phyloP scores from a whole-genome alignment of 176 grass and related monocot species.

The Hyparrhenia diplandra region DNA sequence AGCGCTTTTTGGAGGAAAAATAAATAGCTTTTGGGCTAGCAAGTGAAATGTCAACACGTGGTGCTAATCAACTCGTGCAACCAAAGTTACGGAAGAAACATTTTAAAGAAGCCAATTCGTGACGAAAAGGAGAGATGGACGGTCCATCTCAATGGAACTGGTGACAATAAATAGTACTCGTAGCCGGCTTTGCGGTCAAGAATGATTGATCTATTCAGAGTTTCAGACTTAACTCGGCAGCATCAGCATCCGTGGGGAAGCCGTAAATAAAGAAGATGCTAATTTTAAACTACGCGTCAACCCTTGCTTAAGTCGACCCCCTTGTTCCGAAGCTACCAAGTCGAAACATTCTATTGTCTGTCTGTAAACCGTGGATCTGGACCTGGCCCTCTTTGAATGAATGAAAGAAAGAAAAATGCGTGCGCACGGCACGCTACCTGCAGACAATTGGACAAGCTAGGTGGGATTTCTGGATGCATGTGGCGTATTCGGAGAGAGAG shows the following conservation, averaged over 20 bases:
- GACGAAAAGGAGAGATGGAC: background rate
- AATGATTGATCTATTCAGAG: too few relatives aligned
- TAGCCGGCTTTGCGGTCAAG: background rate
- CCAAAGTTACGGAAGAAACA: background rate
- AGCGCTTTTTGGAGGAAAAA: background rate
- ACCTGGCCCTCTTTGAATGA: background rate
- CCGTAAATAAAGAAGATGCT: background rate
- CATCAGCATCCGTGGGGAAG: background rate
- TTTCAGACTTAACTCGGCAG: background rate
- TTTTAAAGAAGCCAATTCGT: background rate
- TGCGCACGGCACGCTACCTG: background rate
- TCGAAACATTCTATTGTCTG: background rate
- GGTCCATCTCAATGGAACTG: background rate
- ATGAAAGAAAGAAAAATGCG: too few relatives aligned
- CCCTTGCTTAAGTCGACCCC: too few relatives aligned
- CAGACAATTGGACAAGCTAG: background rate
- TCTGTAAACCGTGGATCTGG: background rate
- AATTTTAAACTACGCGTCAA: background rate
- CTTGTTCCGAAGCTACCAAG: too few relatives aligned
- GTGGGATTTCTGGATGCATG: background rate
- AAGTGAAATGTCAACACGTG: background rate
- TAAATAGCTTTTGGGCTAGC: background rate
- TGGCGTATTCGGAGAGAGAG: background rate
- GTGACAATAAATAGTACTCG: background rate
- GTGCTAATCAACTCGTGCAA: background rate